Evolutionary conservation across 2,329 filamentous ascomycete species (phyloP).

Genomic region (Sarocladium strictum): DNA sequence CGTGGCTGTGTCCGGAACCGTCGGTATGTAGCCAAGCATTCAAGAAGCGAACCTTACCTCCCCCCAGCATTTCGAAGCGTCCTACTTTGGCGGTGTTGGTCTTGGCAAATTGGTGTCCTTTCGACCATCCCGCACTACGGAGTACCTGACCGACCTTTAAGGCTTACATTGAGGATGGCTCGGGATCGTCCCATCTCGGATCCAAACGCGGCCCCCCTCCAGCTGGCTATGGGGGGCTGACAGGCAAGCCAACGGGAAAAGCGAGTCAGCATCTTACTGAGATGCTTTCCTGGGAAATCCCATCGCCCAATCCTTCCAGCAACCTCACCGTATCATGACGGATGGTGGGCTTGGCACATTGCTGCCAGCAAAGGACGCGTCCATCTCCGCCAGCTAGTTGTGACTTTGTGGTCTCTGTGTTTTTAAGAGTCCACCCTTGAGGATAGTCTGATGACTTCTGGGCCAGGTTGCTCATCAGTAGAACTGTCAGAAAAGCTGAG

Average conservation of each 20-base stretch:
- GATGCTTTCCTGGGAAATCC: not conserved
- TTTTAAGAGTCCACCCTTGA: not conserved
- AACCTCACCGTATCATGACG: not conserved
- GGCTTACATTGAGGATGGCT: not conserved
- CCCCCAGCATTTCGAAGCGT: not conserved
- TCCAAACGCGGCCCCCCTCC: not conserved
- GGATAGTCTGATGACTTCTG: not conserved
- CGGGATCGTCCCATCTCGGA: not conserved
- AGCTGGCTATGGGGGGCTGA: not conserved
- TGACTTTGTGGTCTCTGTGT: not conserved
- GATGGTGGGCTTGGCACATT: not conserved
- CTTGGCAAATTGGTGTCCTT: not conserved
- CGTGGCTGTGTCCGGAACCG: slow-evolving; percentile 8
- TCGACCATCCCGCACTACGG: not conserved
- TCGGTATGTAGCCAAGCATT: slow-evolving; percentile 7
- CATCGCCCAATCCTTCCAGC: not conserved
- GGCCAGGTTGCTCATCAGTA: too few relatives aligned
- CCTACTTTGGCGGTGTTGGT: not conserved
- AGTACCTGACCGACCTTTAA: too few relatives aligned
- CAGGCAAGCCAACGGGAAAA: not conserved
- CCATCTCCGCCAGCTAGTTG: not conserved
- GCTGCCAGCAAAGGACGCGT: not conserved
- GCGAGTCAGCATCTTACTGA: slow-evolving; percentile 1
- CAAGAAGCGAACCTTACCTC: not conserved
- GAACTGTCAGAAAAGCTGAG: too few relatives aligned